These are phyloP conservation scores for Geosiphon pyriformis DNA, from an alignment of 192 early-diverging fungal species.

Conservation along the genomic window DNA sequence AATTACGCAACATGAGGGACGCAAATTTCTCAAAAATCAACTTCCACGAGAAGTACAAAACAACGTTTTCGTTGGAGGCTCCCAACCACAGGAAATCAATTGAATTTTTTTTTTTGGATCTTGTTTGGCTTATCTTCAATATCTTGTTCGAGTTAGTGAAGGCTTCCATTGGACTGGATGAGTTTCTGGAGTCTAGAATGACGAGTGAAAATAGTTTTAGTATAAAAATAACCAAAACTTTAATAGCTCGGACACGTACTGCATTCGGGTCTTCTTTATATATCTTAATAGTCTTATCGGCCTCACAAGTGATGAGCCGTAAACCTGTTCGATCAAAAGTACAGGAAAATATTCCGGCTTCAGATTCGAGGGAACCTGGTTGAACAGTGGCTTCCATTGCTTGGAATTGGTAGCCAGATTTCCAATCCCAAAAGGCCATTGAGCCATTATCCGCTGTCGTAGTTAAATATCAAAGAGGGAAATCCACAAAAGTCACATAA, in stretches of 20 bases:
- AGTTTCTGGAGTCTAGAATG: slow-evolving; percentile 45
- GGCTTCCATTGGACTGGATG: slow-evolving; percentile 53
- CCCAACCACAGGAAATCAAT: no score
- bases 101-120: no score
- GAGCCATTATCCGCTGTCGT: slow-evolving; percentile 82
- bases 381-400: slow-evolving; percentile 80
- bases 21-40: no score
- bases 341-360: slow-evolving; percentile 92
- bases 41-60: no score
- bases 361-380: slow-evolving; percentile 92
- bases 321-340: slow-evolving; percentile 94
- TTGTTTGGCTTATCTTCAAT: slow-evolving; percentile 33
- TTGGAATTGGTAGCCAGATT: slow-evolving; percentile 94
- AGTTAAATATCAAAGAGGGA: no score
- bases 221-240: neutral
- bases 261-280: slow-evolving; percentile 87
- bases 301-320: slow-evolving; percentile 95
- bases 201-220: slow-evolving; percentile 6
- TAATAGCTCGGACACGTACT: slow-evolving; percentile 30
- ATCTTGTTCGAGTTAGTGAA: slow-evolving; percentile 41
- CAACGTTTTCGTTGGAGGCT: no score
- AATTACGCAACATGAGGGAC: no score
- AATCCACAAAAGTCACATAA: no score
- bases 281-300: slow-evolving; percentile 99
- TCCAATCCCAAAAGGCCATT: slow-evolving; percentile 98